phyloP scores from a whole-genome alignment of 179 eudicot species.

The Carnegiea gigantea region DNA sequence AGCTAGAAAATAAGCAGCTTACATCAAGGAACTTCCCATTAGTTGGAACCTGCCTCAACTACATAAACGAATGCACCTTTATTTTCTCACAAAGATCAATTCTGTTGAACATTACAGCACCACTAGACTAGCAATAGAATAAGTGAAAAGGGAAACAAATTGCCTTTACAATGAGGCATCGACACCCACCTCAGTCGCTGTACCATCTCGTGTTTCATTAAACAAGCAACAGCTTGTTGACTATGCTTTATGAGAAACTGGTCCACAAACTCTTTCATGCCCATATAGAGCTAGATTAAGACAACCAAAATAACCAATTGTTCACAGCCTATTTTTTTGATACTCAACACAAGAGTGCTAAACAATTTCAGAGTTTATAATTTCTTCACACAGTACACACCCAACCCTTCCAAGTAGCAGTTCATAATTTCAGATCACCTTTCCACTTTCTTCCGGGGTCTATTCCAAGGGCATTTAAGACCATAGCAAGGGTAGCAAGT shows the following conservation, averaged over 20 bases:
- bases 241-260: background rate
- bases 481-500: constrained; percentile 88
- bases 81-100: background rate
- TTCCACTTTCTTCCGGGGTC: constrained; percentile 99
- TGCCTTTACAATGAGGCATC: background rate
- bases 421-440: constrained; percentile 46
- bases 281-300: background rate
- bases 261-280: background rate
- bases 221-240: background rate
- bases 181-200: background rate
- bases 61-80: background rate
- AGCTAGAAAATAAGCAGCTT: background rate
- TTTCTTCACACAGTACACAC: background rate
- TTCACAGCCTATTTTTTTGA: background rate
- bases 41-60: background rate
- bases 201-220: background rate
- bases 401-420: background rate
- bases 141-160: background rate
- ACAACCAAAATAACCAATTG: background rate
- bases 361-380: background rate
- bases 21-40: background rate
- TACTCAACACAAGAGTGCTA: background rate
- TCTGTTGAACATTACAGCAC: background rate
- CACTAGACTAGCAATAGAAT: background rate
- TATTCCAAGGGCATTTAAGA: constrained; percentile 89